phyloP scores from a whole-genome alignment of 306 rosid genomes.

The Benincasa hispida region DNA sequence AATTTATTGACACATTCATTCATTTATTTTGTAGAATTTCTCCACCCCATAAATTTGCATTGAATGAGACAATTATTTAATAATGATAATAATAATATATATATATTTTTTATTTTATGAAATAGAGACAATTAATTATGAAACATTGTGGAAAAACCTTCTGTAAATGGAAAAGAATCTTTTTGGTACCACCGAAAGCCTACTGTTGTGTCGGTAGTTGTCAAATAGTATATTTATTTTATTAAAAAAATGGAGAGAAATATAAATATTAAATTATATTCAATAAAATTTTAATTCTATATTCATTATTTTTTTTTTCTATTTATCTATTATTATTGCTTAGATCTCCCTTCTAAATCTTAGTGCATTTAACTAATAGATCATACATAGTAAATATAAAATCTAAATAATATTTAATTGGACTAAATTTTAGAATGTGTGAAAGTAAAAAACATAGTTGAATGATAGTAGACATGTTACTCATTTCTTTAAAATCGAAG shows the following conservation, averaged over 20 bases:
- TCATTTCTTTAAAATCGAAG: too few relatives aligned
- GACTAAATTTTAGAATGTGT: too few relatives aligned
- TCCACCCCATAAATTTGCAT: neutral
- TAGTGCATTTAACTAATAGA: too few relatives aligned
- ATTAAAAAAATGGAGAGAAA: neutral
- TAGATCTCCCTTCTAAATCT: too few relatives aligned
- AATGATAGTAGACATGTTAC: too few relatives aligned
- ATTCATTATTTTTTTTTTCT: too few relatives aligned
- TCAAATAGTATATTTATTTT: neutral
- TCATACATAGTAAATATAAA: too few relatives aligned
- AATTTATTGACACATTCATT: neutral
- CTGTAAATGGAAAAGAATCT: neutral
- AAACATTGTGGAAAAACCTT: neutral
- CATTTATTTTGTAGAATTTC: neutral
- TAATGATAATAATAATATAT: neutral
- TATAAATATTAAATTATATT: neutral
- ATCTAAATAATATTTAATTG: too few relatives aligned
- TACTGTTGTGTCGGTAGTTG: neutral
- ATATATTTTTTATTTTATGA: neutral
- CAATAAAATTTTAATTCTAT: too few relatives aligned
- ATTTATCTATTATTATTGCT: too few relatives aligned
- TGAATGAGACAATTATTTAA: neutral
- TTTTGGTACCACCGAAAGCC: neutral
- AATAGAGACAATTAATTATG: neutral
- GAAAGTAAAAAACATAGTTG: too few relatives aligned